Conservation (phyloP, 495 filamentous ascomycete genomes). For the Podospora pseudocomata region DNA sequence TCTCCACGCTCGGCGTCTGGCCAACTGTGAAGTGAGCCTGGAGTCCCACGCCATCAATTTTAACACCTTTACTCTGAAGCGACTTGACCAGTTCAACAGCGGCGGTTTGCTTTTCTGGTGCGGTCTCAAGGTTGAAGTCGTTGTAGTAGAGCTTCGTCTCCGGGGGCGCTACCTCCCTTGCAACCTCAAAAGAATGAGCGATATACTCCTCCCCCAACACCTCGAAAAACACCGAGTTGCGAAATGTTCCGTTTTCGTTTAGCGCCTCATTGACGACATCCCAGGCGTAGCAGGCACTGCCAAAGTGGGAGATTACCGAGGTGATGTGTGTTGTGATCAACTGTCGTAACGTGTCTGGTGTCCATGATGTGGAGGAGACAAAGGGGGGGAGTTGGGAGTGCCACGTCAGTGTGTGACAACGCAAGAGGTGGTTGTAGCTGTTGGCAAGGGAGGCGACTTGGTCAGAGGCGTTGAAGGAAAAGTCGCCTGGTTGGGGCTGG, state of each 20-base stretch:
- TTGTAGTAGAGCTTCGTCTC: constrained; percentile 59
- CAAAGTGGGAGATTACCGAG: constrained; percentile 52
- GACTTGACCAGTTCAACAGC: constrained; percentile 47
- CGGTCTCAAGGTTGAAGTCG: constrained; percentile 61
- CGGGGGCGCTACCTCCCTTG: constrained; percentile 33
- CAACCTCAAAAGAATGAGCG: constrained; percentile 46
- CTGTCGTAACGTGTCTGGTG: constrained; percentile 46
- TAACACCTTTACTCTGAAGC: constrained; percentile 45
- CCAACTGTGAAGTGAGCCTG: constrained; percentile 58
- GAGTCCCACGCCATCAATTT: constrained; percentile 59
- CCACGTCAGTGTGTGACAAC: constrained; percentile 63
- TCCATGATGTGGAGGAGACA: constrained; percentile 48
- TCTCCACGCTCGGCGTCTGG: constrained; percentile 38
- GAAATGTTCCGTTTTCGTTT: constrained; percentile 42
- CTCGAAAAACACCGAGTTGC: constrained; percentile 37
- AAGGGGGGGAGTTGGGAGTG: constrained; percentile 57
- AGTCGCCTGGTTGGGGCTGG: constrained; percentile 40
- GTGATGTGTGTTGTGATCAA: constrained; percentile 47
- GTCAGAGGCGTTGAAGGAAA: constrained; percentile 50
- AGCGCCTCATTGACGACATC: constrained; percentile 57
- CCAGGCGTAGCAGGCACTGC: constrained; percentile 47
- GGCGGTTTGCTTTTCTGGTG: constrained; percentile 46
- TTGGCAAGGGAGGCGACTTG: constrained; percentile 49
- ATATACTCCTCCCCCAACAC: constrained; percentile 47
- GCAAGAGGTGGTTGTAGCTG: constrained; percentile 49